These are phyloP conservation scores for Claviceps arundinis DNA, from an alignment of 2,329 filamentous ascomycete species.

Conservation along the genomic window DNA sequence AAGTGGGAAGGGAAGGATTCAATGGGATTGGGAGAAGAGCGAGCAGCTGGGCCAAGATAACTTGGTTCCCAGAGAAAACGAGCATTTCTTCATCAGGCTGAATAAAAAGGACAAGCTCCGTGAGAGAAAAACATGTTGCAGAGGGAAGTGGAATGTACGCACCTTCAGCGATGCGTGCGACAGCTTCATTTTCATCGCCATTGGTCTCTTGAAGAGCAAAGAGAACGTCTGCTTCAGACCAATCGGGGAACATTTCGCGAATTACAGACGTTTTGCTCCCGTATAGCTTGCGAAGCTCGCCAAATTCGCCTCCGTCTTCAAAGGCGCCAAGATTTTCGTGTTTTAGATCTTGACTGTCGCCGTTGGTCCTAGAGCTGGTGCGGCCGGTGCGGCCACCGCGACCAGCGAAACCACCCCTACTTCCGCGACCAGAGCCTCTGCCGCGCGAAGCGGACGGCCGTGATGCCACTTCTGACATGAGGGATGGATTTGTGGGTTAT, in stretches of 20 bases:
- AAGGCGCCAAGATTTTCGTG: slow-evolving; percentile 44
- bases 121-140: not conserved
- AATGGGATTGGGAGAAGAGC: too few species aligned
- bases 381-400: slow-evolving; percentile 45
- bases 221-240: slow-evolving; percentile 89
- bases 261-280: slow-evolving; percentile 65
- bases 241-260: slow-evolving; percentile 87
- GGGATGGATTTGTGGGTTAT: slow-evolving; percentile 31
- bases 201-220: slow-evolving; percentile 83
- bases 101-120: not conserved
- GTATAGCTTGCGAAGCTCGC: slow-evolving; percentile 84
- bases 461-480: slow-evolving; percentile 91
- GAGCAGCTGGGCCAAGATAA: too few species aligned
- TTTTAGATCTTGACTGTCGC: slow-evolving; percentile 47
- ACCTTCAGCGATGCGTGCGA: slow-evolving; percentile 73
- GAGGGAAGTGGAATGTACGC: slow-evolving; percentile 14
- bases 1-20: too few species aligned
- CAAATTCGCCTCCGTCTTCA: slow-evolving; percentile 80
- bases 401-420: slow-evolving; percentile 62
- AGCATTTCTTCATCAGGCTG: not conserved
- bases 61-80: not conserved
- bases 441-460: slow-evolving; percentile 74
- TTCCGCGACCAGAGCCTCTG: slow-evolving; percentile 80
- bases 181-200: slow-evolving; percentile 61
- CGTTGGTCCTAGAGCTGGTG: slow-evolving; percentile 44